Percentiles rank a stretch among this genome's conserved stretches.
phyloP scores from a whole-genome alignment of 257 asterid genomes.

The Scutellaria barbata region DNA sequence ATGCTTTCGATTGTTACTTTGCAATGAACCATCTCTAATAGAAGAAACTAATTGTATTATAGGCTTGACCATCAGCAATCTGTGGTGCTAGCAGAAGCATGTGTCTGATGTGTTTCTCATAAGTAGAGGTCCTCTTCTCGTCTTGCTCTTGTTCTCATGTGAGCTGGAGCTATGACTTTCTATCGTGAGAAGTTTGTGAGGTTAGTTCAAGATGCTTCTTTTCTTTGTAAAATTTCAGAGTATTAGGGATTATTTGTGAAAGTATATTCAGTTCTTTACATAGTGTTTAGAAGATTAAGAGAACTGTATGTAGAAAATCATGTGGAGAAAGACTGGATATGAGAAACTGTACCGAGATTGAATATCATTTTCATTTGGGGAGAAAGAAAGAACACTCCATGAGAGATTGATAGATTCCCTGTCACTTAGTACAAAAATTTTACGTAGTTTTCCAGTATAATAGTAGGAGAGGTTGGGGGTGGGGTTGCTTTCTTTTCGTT shows the following conservation, averaged over 20 bases:
- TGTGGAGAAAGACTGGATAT: not conserved
- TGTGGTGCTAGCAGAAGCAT: constrained; percentile 33
- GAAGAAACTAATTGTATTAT: constrained; percentile 25
- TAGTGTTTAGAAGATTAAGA: constrained; percentile 12
- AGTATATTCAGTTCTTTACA: not conserved
- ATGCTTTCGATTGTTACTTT: constrained; percentile 32
- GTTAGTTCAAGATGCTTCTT: constrained; percentile 50
- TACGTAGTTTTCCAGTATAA: constrained; percentile 7
- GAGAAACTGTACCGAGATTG: constrained; percentile 9
- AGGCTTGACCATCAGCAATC: constrained; percentile 32
- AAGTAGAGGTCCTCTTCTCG: constrained; percentile 29
- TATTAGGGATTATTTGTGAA: constrained; percentile 10
- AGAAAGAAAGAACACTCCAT: constrained; percentile 1
- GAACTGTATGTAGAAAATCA: constrained; percentile 7
- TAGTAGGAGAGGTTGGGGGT: not conserved
- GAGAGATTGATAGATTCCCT: not conserved
- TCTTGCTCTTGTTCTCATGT: constrained; percentile 33
- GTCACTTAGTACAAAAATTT: not conserved
- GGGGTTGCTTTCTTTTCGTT: constrained; percentile 1
- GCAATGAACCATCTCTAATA: constrained; percentile 22
- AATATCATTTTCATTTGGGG: not conserved
- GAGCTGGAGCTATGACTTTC: constrained; percentile 62
- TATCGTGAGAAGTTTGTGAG: constrained; percentile 76
- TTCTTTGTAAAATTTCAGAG: constrained; percentile 18
- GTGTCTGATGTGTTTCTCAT: constrained; percentile 25